Conservation (phyloP, 495 filamentous ascomycete genomes). For the Lasiosphaeriaceae sp. region DNA sequence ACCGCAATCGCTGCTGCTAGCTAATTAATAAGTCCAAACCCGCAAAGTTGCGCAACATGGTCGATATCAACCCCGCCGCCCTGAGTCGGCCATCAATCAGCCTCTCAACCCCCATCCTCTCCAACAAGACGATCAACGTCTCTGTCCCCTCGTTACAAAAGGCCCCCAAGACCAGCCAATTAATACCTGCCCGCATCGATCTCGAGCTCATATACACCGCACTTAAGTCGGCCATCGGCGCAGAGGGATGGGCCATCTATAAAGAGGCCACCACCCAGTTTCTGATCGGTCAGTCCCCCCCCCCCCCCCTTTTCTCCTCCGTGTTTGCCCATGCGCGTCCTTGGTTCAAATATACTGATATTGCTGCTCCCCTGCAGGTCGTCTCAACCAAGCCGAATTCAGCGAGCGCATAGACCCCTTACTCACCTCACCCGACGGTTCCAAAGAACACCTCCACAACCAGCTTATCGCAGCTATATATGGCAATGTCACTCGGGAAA, state of each 20-base stretch:
- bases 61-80: conserved; percentile 80
- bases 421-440: conserved; percentile 64
- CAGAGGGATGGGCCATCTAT: conserved; percentile 84
- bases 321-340: conserved; percentile 9
- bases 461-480: conserved; percentile 81
- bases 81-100: conserved; percentile 63
- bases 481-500: conserved; percentile 80
- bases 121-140: conserved; percentile 58
- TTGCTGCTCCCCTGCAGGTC: conserved; percentile 47
- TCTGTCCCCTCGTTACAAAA: conserved; percentile 55
- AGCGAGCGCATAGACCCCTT: conserved; percentile 66
- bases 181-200: conserved; percentile 72
- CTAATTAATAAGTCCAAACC: not conserved
- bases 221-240: conserved; percentile 70
- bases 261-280: conserved; percentile 80
- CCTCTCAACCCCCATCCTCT: conserved; percentile 58
- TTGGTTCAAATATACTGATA: not conserved
- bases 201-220: conserved; percentile 84
- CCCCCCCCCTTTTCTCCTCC: not conserved
- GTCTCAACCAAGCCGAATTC: conserved; percentile 81
- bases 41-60: conserved; percentile 49
- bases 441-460: conserved; percentile 83
- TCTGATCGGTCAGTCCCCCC: conserved; percentile 57
- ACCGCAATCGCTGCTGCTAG: too few relatives aligned
- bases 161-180: conserved; percentile 62